Evolutionary conservation across 768 basidiomycete genomes (phyloP), one percentile per base, ranked within the genome.

Genomic region (Trametes cubensis): DNA sequence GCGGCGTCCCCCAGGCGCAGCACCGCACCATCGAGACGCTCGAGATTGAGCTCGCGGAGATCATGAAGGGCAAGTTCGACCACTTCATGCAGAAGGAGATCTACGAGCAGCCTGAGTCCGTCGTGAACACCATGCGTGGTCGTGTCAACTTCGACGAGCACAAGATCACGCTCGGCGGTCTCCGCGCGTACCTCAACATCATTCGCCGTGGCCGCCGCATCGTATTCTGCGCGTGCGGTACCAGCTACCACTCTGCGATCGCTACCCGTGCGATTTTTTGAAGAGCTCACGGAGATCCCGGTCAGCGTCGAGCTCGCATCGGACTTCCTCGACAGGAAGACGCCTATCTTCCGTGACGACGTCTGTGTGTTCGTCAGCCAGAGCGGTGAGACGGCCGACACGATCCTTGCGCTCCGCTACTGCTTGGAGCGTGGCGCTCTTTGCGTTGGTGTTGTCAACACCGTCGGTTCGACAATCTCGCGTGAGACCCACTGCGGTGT

Each of bases 1-100:
- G 85, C 58, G 74, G 77, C 7, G 73, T 79, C 28, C 80, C 83
- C 68, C 83, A 84, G 14, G 80, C 87, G 20, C 80, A 83, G 25
- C 96, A 94, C 38, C 92, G 97, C 67, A 94, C 86, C 66, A 98
- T 99, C 76, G 97, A 98, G 80, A 97, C 95, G 6, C 87, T 99
- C 68, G 97, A 98, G 78, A 87, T 99, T 66, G 97, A 99, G 77
- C 86, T 99, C 48, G 96, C 96, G n/a, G 97, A 96, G 67, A 98
- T 99, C 80, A 98, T 98, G 97, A 99, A 99, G 84, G 97, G 97
- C 73, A 94, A 95, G 77, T 99, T 98, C 74, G 94, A 94, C 73
- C 95, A 96, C 73, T 99, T 99, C 80, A 99, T 99, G 97, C 96
- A 98, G 76, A 99, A 99, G 81, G 97, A 99, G 77, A 98, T 98